phyloP scores from a whole-genome alignment of 139 green algal genomes.

The Coelastrella sp. region DNA sequence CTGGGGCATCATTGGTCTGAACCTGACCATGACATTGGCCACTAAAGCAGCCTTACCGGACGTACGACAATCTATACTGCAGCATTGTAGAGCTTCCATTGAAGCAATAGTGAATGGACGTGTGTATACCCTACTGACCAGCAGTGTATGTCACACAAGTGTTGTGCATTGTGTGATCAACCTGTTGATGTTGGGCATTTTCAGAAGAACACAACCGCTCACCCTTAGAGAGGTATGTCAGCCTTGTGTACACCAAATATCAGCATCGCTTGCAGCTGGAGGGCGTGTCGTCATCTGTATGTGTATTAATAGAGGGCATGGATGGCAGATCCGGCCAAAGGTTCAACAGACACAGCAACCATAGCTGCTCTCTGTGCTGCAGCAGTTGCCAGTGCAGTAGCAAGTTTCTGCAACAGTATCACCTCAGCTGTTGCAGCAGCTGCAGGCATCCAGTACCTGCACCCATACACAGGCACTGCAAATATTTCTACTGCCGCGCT shows the following conservation, averaged over 20 bases:
- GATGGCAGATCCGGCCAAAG: no score
- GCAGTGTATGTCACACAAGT: conserved; percentile 25
- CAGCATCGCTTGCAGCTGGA: no score
- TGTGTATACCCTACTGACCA: conserved; percentile 38
- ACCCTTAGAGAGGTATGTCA: conserved; percentile 12
- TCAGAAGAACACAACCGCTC: conserved; percentile 27
- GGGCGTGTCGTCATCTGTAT: no score
- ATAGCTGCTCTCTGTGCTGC: background rate
- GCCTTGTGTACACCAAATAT: no score
- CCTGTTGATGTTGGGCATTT: conserved; percentile 36
- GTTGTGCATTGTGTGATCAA: conserved; percentile 41
- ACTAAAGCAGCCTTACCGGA: conserved; percentile 15
- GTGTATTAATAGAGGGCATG: no score
- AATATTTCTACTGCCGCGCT: no score
- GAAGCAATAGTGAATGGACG: conserved; percentile 25
- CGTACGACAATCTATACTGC: background rate
- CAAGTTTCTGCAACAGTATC: no score
- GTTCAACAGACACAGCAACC: background rate
- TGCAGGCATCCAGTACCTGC: no score
- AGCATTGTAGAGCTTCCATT: conserved; percentile 19
- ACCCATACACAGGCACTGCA: no score
- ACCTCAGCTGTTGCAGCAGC: no score
- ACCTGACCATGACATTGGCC: background rate
- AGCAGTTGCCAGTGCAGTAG: background rate
- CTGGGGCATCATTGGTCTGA: conserved; percentile 39